Evolutionary conservation across 1,139 yeast species (phyloP), one percentile per base, ranked within the genome.

Genomic region (Yamadazyma songkhlaensis): DNA sequence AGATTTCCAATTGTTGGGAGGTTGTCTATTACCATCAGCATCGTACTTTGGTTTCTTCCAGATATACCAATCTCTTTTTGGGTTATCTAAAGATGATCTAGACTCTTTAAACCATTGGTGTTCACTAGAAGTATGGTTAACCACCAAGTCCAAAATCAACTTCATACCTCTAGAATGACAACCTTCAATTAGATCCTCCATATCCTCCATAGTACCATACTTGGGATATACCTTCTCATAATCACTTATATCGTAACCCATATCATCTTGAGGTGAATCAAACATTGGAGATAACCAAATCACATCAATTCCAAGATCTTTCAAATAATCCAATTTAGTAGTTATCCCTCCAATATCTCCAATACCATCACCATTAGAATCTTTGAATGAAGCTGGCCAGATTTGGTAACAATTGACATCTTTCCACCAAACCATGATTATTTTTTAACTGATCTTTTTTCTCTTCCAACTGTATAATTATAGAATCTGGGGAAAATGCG

Each of bases 241-340:
- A 55, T 78, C 73, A 32, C 75, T 61, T 48, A 79, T 74, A 51
- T 78, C 84, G 52, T 79, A 79, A 2, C 84, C 84, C 84, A 78
- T 78, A 51, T 79, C 84, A 34, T 73, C 74, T 50, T 74, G 79
- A 4, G 84, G 84, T 1, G 81, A 74, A 44, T 74, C 78, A 55
- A 67, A 77, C 64, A 74, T 72, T 27, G 84, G 84, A 15, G 76
- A 72, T 43, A 78, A 59, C 84, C 84, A 79, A 33, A 78, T 59
- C 29, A 75, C 65, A 44, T 76, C 80, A 13, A 65, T 67, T 2
- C 83, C 83, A 36, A 79, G 62, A 17, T 61, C 59, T 50, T 74
- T 68, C 51, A 79, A 55, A 53, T 79, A 74, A 54, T 76, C 81
- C 40, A 78, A 62, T 27, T 72, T 68, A 25, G 74, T 64, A 40